Evolutionary conservation across 2,329 filamentous ascomycete genomes (phyloP), one percentile per base, ranked within the genome.

Genomic region (Neofusicoccum sp.): DNA sequence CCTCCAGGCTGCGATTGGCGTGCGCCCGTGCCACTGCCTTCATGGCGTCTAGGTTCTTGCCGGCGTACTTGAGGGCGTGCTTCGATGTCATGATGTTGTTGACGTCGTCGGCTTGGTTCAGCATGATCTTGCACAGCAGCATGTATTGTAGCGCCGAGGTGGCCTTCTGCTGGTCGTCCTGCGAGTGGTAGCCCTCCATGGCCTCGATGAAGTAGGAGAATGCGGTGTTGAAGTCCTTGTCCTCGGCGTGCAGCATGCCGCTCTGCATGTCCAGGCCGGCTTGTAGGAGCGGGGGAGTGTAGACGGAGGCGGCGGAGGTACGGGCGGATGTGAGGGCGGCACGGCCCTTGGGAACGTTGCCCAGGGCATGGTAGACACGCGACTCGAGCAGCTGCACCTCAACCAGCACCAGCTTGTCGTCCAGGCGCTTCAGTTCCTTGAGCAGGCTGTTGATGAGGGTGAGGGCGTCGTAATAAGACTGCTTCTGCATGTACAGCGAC

Each of bases 131-230:
- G 88, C 95, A 98, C 39, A 99, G 88, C 61, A 99, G 87, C 95
- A 99, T 99, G 84, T 99, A 99, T 83, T 99, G 95, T 68, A 99
- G 84, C 9, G 95, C 93, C 11, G 94, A 92, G n/a, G 94, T 96
- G n/a, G 96, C 95, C 79, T 93, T 93, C 67, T 85, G 81, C 43
- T 88, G 82, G 75, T 97, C 93, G 69, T 99, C 95, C 77, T 96
- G 93, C 50, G 89, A 89, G 80, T 95, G 92, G 79, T 98, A 99
- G 65, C 95, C 95, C 76, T 99, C 95, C 67, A 99, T 87, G 2
- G 96, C 95, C 81, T 99, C 95, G 78, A 99, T 98, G 79, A 99
- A 99, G 84, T 99, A 99, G 56, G 93, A 97, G 79, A 91, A 99
- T 56, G 95, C 92, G 31, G 95, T 99, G 82, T 96, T 97, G 85